These are phyloP conservation scores for Aristolochia contorta DNA, from an alignment of 164 flowering plant genomes.

Conservation along the genomic window DNA sequence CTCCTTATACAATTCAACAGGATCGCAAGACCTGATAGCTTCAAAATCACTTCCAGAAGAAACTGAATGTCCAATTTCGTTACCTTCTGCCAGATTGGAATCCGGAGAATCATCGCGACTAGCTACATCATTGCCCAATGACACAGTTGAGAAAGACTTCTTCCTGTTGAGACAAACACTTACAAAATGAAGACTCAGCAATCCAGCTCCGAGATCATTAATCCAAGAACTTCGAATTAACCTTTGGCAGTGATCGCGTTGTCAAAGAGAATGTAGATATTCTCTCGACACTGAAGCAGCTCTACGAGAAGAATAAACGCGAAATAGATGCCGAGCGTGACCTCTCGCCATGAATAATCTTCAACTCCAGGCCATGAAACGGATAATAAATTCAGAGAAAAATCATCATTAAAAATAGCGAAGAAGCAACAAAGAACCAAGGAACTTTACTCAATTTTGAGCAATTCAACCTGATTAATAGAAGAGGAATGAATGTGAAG, in stretches of 20 bases:
- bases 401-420: no score
- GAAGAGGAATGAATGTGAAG: no score
- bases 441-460: no score
- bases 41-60: background rate
- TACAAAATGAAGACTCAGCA: conserved; percentile 1
- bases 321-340: conserved; percentile 24
- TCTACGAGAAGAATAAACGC: conserved; percentile 21
- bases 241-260: background rate
- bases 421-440: no score
- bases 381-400: no score
- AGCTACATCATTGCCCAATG: conserved; percentile 2
- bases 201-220: background rate
- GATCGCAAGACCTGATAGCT: conserved; percentile 32
- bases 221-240: background rate
- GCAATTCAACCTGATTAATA: no score
- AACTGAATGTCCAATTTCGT: background rate
- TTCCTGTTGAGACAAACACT: background rate
- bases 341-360: conserved; percentile 38
- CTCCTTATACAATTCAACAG: conserved; percentile 47
- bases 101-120: conserved; percentile 1
- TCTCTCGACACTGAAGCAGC: conserved; percentile 9
- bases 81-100: conserved; percentile 3
- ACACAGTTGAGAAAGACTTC: conserved; percentile 18
- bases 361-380: background rate
- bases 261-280: conserved; percentile 9